These are phyloP conservation scores for Micractinium conductrix DNA, from an alignment of 139 green algal genomes.

Conservation along the genomic window DNA sequence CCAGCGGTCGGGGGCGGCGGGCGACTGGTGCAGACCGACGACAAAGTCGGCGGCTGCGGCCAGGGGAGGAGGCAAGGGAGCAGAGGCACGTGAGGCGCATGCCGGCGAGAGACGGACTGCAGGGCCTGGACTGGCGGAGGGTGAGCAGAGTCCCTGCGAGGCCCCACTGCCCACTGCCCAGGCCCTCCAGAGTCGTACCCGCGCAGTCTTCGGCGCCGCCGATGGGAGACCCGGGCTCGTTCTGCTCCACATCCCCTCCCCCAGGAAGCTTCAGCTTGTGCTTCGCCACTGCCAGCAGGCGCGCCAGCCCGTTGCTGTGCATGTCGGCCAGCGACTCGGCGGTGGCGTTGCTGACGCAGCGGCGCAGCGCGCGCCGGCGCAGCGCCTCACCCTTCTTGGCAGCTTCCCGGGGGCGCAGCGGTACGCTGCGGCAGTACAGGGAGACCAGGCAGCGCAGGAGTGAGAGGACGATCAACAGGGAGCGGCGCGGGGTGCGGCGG, in stretches of 20 bases:
- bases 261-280: too few relatives aligned
- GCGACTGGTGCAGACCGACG: constrained; percentile 24
- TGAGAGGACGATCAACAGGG: too few relatives aligned
- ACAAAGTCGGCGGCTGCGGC: constrained; percentile 17
- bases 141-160: too few relatives aligned
- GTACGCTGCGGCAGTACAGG: constrained; percentile 24
- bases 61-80: not conserved
- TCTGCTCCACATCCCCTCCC: not conserved
- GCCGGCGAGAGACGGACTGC: too few relatives aligned
- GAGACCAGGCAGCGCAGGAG: too few relatives aligned
- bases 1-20: constrained; percentile 18
- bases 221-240: too few relatives aligned
- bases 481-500: not conserved
- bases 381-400: constrained; percentile 7
- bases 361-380: constrained; percentile 24
- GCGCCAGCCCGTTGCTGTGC: constrained; percentile 1
- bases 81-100: too few relatives aligned
- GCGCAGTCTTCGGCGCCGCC: too few relatives aligned
- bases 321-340: not conserved
- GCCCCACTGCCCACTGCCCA: too few relatives aligned
- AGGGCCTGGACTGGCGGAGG: too few relatives aligned
- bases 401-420: not conserved
- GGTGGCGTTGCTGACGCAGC: not conserved
- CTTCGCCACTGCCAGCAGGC: not conserved
- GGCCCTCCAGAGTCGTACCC: too few relatives aligned